phyloP scores from a whole-genome alignment of 2,329 filamentous ascomycete genomes.

The Arthrinium phaeospermum region DNA sequence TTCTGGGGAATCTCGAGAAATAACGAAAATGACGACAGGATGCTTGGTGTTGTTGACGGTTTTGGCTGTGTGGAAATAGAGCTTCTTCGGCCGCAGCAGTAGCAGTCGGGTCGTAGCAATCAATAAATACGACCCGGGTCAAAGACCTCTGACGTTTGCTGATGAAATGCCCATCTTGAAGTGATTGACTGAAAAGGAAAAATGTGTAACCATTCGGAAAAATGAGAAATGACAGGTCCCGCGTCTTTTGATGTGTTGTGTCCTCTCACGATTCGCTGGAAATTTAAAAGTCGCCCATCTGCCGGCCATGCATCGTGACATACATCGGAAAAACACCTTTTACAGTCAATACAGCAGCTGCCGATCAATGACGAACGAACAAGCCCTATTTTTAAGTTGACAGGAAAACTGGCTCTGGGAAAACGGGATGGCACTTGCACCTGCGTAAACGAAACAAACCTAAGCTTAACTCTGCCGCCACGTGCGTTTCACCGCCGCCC shows the following conservation, averaged over 20 bases:
- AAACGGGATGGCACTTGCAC: not conserved
- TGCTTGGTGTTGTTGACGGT: not conserved
- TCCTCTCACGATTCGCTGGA: not conserved
- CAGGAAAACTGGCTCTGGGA: not conserved
- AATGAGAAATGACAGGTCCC: not conserved
- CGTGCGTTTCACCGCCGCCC: not conserved
- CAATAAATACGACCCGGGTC: no score
- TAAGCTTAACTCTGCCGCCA: not conserved
- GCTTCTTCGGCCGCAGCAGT: no score
- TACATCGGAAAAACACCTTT: not conserved
- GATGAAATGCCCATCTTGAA: not conserved
- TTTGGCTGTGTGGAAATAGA: no score
- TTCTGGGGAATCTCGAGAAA: not conserved
- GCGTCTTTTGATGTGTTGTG: not conserved
- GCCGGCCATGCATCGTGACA: not conserved
- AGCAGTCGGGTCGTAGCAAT: not conserved
- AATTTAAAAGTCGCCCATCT: not conserved
- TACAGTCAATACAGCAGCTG: not conserved
- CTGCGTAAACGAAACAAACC: not conserved
- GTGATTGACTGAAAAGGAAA: no score
- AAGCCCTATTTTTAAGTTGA: constrained; percentile 1
- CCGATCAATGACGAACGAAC: not conserved
- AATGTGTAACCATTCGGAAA: not conserved
- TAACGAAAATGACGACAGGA: not conserved
- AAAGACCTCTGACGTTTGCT: not conserved